Evolutionary conservation across 176 grass and related monocot species (phyloP).

Genomic region (Oryza glumipatula): DNA sequence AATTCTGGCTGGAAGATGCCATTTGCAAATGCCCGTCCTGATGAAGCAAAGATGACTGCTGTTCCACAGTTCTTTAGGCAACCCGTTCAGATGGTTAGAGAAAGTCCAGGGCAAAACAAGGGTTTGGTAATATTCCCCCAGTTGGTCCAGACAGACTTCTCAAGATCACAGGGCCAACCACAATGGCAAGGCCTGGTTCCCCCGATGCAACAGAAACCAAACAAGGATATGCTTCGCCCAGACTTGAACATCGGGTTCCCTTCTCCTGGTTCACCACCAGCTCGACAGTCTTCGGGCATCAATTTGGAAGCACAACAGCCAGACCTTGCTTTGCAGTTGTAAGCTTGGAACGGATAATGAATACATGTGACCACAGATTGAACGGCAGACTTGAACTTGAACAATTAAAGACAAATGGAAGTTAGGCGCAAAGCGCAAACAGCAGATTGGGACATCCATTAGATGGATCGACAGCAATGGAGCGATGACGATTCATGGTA

Average conservation of each 20-base stretch:
- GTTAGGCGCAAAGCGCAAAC: not conserved
- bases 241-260: conserved; percentile 96
- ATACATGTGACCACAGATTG: conserved; percentile 19
- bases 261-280: conserved; percentile 76
- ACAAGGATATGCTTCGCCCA: conserved; percentile 74
- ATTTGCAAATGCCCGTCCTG: conserved; percentile 52
- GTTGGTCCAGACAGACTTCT: conserved; percentile 69
- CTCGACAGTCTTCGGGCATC: conserved; percentile 75
- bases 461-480: not conserved
- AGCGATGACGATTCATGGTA: not conserved
- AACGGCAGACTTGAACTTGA: conserved; percentile 2
- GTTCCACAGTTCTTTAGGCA: conserved; percentile 66
- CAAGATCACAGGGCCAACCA: conserved; percentile 62
- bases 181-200: conserved; percentile 81
- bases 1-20: conserved; percentile 70
- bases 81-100: conserved; percentile 58
- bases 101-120: conserved; percentile 62
- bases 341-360: conserved; percentile 33
- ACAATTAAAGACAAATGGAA: conserved; percentile 30
- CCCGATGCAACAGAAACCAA: conserved; percentile 70
- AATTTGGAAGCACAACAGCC: conserved; percentile 96
- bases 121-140: conserved; percentile 80
- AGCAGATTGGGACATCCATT: conserved; percentile 46
- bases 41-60: conserved; percentile 45
- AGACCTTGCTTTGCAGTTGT: conserved; percentile 95